Conservation (phyloP, 2,329 filamentous ascomycete species). For the Cercospora janseana region DNA sequence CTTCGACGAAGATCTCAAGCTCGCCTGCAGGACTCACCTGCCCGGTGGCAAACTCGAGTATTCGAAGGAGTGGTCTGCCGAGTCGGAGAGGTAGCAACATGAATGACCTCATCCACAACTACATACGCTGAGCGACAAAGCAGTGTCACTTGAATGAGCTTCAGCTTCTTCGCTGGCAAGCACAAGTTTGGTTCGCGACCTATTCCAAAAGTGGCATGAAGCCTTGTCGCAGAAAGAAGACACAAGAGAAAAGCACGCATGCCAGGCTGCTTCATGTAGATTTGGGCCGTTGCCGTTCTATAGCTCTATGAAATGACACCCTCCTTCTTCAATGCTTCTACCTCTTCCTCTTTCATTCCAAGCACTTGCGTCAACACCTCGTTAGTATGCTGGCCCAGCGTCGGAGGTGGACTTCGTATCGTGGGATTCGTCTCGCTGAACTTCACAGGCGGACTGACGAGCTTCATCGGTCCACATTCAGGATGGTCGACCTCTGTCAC, state of each 20-base stretch:
- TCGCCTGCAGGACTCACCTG: not conserved
- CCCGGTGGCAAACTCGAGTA: too few species aligned
- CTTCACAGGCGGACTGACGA: slow-evolving; percentile 94
- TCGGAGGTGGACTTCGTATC: slow-evolving; percentile 75
- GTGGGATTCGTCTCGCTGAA: slow-evolving; percentile 79
- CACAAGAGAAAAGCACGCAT: not conserved
- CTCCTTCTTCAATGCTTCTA: slow-evolving; percentile 60
- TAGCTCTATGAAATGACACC: slow-evolving; percentile 57
- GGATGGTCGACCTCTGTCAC: slow-evolving; percentile 82
- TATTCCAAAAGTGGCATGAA: too few species aligned
- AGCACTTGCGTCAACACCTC: slow-evolving; percentile 68
- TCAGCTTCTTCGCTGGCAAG: too few species aligned
- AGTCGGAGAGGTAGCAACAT: too few species aligned
- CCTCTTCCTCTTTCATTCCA: slow-evolving; percentile 58
- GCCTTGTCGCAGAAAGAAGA: too few species aligned
- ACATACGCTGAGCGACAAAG: too few species aligned
- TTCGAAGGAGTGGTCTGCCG: too few species aligned
- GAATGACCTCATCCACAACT: too few species aligned
- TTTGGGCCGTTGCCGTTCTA: not conserved
- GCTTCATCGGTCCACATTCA: slow-evolving; percentile 77
- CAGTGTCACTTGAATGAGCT: too few species aligned
- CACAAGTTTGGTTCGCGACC: too few species aligned
- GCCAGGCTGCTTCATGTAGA: not conserved
- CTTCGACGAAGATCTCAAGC: not conserved
- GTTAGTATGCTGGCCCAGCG: slow-evolving; percentile 81